Conservation (phyloP, 192 early-diverging fungal species). For the Linnemannia elongata region DNA sequence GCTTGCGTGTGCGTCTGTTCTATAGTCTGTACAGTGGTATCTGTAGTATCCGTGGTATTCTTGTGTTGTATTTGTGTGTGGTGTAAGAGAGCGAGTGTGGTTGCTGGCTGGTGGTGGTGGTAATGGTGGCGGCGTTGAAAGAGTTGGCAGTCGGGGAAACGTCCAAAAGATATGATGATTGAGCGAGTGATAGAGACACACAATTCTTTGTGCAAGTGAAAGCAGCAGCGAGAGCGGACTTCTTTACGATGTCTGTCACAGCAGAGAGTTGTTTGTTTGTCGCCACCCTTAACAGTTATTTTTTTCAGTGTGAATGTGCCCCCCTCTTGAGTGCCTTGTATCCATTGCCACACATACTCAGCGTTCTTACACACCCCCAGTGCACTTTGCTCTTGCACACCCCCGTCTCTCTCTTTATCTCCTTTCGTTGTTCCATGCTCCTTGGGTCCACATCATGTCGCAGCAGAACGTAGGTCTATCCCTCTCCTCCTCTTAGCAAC, state of each 20-base stretch:
- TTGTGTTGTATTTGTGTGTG: neutral
- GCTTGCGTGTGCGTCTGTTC: too few relatives aligned
- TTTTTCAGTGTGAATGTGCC: neutral
- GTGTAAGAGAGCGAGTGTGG: neutral
- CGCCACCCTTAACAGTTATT: neutral
- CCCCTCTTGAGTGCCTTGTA: neutral
- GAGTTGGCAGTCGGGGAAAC: neutral
- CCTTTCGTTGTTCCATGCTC: slow-evolving; percentile 8
- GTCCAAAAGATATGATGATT: neutral
- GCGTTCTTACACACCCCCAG: neutral
- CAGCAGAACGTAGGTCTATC: neutral
- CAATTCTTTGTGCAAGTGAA: too few relatives aligned
- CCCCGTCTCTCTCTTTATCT: neutral
- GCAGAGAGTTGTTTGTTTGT: neutral
- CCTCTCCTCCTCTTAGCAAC: too few relatives aligned
- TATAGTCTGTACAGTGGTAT: neutral
- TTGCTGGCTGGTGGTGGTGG: neutral
- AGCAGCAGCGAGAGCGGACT: neutral
- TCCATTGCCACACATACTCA: neutral
- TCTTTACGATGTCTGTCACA: neutral
- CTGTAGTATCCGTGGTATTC: neutral
- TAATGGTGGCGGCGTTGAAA: neutral
- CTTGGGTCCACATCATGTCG: slow-evolving; percentile 8
- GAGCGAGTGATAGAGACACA: neutral
- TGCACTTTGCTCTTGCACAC: neutral